Evolutionary conservation across 2,329 filamentous ascomycete genomes (phyloP).

Genomic region (Harringtonia aguacate): DNA sequence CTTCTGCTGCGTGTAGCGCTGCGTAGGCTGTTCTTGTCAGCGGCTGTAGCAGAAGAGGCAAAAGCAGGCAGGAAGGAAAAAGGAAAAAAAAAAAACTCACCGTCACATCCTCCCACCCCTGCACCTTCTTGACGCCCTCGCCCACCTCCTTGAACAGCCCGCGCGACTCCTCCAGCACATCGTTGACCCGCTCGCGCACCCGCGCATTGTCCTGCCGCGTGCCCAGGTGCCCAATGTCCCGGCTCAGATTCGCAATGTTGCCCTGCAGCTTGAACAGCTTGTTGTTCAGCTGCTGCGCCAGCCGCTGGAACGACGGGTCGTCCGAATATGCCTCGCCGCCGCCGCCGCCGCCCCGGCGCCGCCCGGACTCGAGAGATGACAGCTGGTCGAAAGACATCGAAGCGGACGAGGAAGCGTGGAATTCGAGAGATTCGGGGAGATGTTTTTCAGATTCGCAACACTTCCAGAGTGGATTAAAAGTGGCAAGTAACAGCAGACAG

Average conservation of each 20-base stretch:
- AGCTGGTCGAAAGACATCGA: slow-evolving; percentile 90
- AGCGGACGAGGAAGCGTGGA: background rate
- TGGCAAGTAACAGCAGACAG: too few relatives aligned
- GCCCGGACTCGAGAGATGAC: slow-evolving; percentile 70
- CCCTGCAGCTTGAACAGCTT: slow-evolving; percentile 83
- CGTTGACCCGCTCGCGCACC: slow-evolving; percentile 81
- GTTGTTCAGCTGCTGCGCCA: slow-evolving; percentile 75
- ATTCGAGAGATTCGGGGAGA: background rate
- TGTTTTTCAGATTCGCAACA: too few relatives aligned
- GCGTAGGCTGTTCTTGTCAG: slow-evolving; percentile 55
- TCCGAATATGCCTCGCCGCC: slow-evolving; percentile 73
- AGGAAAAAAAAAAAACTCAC: slow-evolving; percentile 34
- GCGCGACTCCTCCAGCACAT: slow-evolving; percentile 75
- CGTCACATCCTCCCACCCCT: slow-evolving; percentile 75
- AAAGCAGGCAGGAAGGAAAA: background rate
- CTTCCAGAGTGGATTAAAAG: too few relatives aligned
- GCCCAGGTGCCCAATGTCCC: slow-evolving; percentile 76
- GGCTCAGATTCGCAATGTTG: slow-evolving; percentile 75
- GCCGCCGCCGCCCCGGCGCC: slow-evolving; percentile 33
- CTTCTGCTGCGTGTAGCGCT: slow-evolving; percentile 95
- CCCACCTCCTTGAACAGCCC: slow-evolving; percentile 83
- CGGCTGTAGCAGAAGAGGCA: background rate
- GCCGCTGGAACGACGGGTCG: slow-evolving; percentile 80
- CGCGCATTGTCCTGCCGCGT: slow-evolving; percentile 86
- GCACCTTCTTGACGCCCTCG: slow-evolving; percentile 86